These are phyloP conservation scores for Madurella mycetomatis DNA, from an alignment of 2,329 filamentous ascomycete species.

Conservation along the genomic window DNA sequence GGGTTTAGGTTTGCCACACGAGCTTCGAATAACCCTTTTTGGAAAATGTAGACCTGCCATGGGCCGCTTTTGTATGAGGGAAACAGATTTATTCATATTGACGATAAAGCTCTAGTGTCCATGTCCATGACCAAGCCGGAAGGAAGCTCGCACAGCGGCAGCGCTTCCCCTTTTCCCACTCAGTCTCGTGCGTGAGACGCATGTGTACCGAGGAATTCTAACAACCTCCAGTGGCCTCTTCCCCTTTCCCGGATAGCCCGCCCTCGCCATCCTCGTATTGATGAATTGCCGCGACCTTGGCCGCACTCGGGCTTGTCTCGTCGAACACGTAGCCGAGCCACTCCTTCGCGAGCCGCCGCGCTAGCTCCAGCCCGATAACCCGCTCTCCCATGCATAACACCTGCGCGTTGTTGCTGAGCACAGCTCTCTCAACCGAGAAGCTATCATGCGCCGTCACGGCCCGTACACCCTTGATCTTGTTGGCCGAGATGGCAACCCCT, in stretches of 20 bases:
- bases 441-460: slow-evolving; percentile 88
- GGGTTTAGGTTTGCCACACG: background rate
- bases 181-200: no score
- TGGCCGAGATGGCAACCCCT: slow-evolving; percentile 82
- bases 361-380: slow-evolving; percentile 76
- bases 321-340: slow-evolving; percentile 86
- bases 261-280: slow-evolving; percentile 30
- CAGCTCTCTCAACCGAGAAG: slow-evolving; percentile 75
- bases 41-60: background rate
- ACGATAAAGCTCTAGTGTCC: no score
- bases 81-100: no score
- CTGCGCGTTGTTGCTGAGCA: slow-evolving; percentile 82
- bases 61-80: background rate
- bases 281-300: slow-evolving; percentile 42
- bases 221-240: slow-evolving; percentile 20
- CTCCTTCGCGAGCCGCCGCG: slow-evolving; percentile 70
- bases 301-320: slow-evolving; percentile 52
- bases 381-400: slow-evolving; percentile 83
- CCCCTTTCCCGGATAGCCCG: slow-evolving; percentile 20
- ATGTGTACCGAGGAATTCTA: background rate
- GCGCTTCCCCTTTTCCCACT: no score
- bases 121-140: no score
- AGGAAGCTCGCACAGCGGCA: no score
- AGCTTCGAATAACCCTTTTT: slow-evolving; percentile 4
- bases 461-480: slow-evolving; percentile 78